Evolutionary conservation across 352 stramenopile genomes (phyloP).

Genomic region (Globisporangium megalacanthum): DNA sequence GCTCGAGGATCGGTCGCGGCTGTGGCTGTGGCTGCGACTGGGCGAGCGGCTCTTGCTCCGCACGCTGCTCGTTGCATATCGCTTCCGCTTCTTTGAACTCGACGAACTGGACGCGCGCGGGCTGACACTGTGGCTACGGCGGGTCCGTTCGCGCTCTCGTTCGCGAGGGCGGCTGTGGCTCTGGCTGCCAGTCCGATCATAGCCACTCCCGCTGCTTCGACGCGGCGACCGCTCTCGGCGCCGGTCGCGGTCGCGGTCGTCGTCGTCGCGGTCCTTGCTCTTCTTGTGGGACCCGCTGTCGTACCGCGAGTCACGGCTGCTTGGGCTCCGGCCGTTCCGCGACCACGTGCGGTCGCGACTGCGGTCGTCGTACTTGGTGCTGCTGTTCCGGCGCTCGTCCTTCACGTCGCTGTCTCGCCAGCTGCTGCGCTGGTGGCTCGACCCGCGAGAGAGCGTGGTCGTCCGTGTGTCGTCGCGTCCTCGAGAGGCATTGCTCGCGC

Average conservation of each 20-base stretch:
- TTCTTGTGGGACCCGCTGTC: constrained; percentile 5
- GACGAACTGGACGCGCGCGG: constrained; percentile 19
- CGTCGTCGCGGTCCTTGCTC: constrained; percentile 6
- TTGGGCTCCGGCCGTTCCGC: constrained; percentile 3
- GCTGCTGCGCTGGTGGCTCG: neutral
- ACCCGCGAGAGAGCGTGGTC: constrained; percentile 9
- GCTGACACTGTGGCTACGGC: constrained; percentile 32
- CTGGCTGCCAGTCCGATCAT: constrained; percentile 1
- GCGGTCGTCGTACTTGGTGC: constrained; percentile 19
- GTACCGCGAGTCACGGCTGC: constrained; percentile 5
- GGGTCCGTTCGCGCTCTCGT: constrained; percentile 20
- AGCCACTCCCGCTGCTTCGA: constrained; percentile 1
- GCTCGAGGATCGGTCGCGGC: constrained; percentile 19
- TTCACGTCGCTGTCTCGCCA: constrained; percentile 9
- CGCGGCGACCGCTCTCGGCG: constrained; percentile 12
- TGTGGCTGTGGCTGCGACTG: constrained; percentile 41
- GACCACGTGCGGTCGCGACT: constrained; percentile 11
- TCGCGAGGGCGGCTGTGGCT: constrained; percentile 26
- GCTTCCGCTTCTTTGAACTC: constrained; percentile 36
- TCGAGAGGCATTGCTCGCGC: neutral
- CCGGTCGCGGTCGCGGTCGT: constrained; percentile 1
- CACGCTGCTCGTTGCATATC: constrained; percentile 20
- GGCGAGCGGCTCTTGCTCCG: constrained; percentile 32
- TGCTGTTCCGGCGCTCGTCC: constrained; percentile 9
- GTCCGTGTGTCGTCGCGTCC: constrained; percentile 6